phyloP scores from a whole-genome alignment of 2,329 filamentous ascomycete genomes.

The Geosmithia morbida region DNA sequence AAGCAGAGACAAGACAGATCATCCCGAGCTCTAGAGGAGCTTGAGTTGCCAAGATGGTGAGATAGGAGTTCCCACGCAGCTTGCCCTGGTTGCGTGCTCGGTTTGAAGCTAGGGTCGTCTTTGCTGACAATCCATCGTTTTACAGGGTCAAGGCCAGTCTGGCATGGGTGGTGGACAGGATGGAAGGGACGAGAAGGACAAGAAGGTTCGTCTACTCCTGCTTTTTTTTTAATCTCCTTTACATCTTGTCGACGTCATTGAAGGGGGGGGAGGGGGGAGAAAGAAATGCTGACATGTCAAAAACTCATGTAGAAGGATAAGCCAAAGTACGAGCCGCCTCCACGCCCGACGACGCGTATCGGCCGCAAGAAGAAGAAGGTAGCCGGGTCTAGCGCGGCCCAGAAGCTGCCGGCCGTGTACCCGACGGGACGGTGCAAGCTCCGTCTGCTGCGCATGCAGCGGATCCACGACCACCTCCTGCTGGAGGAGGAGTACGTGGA shows the following conservation, averaged over 20 bases:
- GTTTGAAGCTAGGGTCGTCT: background rate
- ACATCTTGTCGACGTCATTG: background rate
- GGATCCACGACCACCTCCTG: constrained; percentile 91
- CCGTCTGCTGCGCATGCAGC: constrained; percentile 92
- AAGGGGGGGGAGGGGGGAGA: background rate
- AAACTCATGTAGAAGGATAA: constrained; percentile 69
- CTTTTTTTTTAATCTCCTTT: background rate
- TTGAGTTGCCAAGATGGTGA: constrained; percentile 19
- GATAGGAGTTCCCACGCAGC: constrained; percentile 1
- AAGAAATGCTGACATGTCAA: constrained; percentile 6
- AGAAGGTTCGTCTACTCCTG: constrained; percentile 52
- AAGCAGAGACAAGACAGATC: constrained; percentile 1
- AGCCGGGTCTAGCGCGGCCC: constrained; percentile 81
- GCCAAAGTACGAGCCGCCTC: constrained; percentile 98
- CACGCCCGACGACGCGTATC: constrained; percentile 89
- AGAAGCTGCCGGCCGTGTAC: constrained; percentile 87
- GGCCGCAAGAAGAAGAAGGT: constrained; percentile 98
- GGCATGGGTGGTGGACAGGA: constrained; percentile 64
- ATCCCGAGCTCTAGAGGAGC: constrained; percentile 10
- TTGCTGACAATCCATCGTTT: constrained; percentile 1
- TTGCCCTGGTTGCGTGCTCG: background rate
- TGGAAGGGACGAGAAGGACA: constrained; percentile 75
- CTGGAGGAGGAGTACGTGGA: constrained; percentile 98
- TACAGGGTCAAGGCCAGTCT: constrained; percentile 71
- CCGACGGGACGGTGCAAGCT: constrained; percentile 97